Evolutionary conservation across 805 yeast species (phyloP).

Genomic region (Candida koratica): DNA sequence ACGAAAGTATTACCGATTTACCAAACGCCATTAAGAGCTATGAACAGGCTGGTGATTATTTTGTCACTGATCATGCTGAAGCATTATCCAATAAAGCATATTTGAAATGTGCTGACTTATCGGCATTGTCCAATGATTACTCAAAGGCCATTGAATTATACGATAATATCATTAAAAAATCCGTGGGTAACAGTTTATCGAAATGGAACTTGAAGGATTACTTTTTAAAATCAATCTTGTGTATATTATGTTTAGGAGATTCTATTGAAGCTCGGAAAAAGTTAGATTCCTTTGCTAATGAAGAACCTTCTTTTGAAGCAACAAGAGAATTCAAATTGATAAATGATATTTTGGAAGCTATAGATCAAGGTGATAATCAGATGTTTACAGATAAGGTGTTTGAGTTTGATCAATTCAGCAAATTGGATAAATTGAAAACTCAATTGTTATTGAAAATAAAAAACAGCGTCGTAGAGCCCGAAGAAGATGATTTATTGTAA

Average conservation of each 20-base stretch:
- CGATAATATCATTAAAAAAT: constrained; percentile 72
- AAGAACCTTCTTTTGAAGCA: constrained; percentile 73
- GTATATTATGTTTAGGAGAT: constrained; percentile 82
- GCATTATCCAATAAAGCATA: constrained; percentile 86
- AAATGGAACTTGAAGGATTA: constrained; percentile 94
- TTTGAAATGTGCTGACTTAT: constrained; percentile 84
- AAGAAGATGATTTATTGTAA: constrained; percentile 36
- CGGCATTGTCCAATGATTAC: constrained; percentile 67
- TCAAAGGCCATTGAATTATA: constrained; percentile 71
- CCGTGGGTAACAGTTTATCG: constrained; percentile 68
- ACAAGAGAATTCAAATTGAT: constrained; percentile 75
- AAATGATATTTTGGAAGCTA: constrained; percentile 64
- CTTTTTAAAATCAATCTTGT: constrained; percentile 76
- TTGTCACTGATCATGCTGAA: constrained; percentile 85
- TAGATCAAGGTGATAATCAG: constrained; percentile 76
- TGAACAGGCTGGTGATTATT: constrained; percentile 96
- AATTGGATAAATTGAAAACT: constrained; percentile 89
- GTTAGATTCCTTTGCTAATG: constrained; percentile 54
- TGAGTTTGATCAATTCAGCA: constrained; percentile 82
- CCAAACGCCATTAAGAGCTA: constrained; percentile 70
- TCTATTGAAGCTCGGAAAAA: constrained; percentile 79
- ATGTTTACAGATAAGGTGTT: constrained; percentile 67
- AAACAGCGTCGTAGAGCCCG: constrained; percentile 64
- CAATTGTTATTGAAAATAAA: constrained; percentile 79
- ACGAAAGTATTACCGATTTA: constrained; percentile 68